A percentile compares a stretch with the other conserved stretches of the same genome.
Evolutionary conservation across 108 stramenopile genomes (phyloP).

Genomic region (Mediolabrus comicus): DNA sequence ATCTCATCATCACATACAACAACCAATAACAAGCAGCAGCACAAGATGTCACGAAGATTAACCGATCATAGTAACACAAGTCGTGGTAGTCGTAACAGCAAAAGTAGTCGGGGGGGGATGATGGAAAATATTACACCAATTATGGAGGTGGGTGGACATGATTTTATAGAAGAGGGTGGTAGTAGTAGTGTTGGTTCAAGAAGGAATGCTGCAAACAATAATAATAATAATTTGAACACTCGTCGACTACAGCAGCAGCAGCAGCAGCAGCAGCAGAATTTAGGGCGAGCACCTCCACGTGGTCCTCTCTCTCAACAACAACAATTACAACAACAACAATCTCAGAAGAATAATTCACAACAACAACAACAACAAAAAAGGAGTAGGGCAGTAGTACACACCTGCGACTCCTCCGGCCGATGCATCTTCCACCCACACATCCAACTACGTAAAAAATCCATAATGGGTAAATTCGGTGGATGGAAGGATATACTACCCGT

Average conservation of each 20-base stretch:
- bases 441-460: slow-evolving; percentile 38
- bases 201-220: no score
- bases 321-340: not conserved
- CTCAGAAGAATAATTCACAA: not conserved
- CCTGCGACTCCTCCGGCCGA: slow-evolving; percentile 35
- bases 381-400: not conserved
- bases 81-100: not conserved
- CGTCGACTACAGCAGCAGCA: no score
- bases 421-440: slow-evolving; percentile 43
- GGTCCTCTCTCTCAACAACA: no score
- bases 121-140: not conserved
- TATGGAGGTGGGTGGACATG: not conserved
- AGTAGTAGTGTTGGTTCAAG: no score
- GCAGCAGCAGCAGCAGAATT: no score
- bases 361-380: not conserved
- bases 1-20: no score
- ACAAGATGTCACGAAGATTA: no score
- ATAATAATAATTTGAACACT: no score
- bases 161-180: not conserved
- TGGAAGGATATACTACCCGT: slow-evolving; percentile 37
- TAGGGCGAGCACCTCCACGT: no score
- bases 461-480: slow-evolving; percentile 28
- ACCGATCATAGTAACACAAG: not conserved
- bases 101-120: not conserved
- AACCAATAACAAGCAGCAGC: no score